phyloP scores from a whole-genome alignment of 495 filamentous ascomycete species.

The Physcia stellaris region DNA sequence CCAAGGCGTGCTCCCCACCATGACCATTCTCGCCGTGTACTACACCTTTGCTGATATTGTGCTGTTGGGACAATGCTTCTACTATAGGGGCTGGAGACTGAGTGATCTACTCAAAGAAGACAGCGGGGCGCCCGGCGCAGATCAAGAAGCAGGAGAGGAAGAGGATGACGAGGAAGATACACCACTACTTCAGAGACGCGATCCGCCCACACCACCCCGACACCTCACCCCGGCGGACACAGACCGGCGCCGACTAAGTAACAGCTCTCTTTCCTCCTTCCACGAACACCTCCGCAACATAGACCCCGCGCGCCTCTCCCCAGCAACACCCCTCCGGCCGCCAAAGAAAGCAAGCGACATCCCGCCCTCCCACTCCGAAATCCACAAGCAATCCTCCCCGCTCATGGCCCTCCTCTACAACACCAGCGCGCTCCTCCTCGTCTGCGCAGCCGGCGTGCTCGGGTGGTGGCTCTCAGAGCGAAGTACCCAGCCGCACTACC shows the following conservation, averaged over 20 bases:
- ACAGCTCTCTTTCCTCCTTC: constrained; percentile 18
- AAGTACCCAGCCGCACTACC: constrained; percentile 10
- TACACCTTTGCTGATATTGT: constrained; percentile 91
- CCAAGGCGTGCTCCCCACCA: constrained; percentile 91
- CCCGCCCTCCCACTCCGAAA: constrained; percentile 9
- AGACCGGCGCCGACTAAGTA: neutral
- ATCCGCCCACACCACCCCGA: neutral
- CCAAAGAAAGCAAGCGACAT: constrained; percentile 17
- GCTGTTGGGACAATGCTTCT: constrained; percentile 78
- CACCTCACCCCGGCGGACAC: constrained; percentile 7
- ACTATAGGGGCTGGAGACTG: constrained; percentile 75
- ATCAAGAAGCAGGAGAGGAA: constrained; percentile 8
- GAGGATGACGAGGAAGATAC: constrained; percentile 11
- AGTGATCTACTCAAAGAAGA: constrained; percentile 29
- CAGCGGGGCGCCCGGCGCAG: neutral
- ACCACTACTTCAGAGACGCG: constrained; percentile 8
- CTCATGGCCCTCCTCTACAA: constrained; percentile 59
- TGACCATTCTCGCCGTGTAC: constrained; percentile 91
- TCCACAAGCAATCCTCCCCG: constrained; percentile 24
- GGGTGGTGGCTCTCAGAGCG: constrained; percentile 68
- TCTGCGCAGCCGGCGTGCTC: constrained; percentile 65
- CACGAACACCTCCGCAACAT: constrained; percentile 19
- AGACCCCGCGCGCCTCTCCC: constrained; percentile 61
- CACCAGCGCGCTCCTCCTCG: constrained; percentile 53
- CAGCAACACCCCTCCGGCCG: constrained; percentile 56